These are phyloP conservation scores for Ganoderma boninense DNA, from an alignment of 1,284 basidiomycete species.

Conservation along the genomic window DNA sequence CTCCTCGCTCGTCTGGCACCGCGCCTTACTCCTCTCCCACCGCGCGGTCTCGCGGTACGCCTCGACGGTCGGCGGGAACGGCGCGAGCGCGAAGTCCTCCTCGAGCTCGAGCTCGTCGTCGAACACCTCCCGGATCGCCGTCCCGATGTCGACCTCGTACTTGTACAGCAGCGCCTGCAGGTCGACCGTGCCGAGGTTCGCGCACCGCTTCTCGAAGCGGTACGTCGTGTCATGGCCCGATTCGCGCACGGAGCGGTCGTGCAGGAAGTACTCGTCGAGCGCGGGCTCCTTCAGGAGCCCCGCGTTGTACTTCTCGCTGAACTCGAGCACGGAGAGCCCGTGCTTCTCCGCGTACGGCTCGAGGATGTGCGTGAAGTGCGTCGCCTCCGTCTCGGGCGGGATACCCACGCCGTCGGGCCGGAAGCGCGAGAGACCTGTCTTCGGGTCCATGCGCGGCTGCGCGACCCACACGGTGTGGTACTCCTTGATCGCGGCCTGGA, in stretches of 20 bases:
- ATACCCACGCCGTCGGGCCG: conserved; percentile 96
- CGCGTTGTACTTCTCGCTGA: conserved; percentile 95
- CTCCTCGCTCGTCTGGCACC: conserved; percentile 79
- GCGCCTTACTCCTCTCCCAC: conserved; percentile 65
- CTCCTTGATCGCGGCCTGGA: conserved; percentile 97
- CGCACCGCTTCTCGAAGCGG: conserved; percentile 95
- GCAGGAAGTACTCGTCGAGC: conserved; percentile 97
- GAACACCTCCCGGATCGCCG: conserved; percentile 94
- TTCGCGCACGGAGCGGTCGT: conserved; percentile 95
- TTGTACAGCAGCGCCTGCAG: conserved; percentile 92
- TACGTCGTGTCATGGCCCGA: conserved; percentile 98
- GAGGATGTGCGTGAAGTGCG: conserved; percentile 97
- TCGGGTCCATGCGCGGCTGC: conserved; percentile 91
- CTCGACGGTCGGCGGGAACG: conserved; percentile 89
- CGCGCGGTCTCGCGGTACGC: conserved; percentile 70
- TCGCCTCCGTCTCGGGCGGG: conserved; percentile 97
- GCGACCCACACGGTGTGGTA: conserved; percentile 98
- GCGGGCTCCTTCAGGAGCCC: conserved; percentile 86
- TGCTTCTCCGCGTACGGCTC: conserved; percentile 95
- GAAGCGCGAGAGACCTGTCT: conserved; percentile 93
- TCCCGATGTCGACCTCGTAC: conserved; percentile 95
- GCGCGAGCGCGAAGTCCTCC: conserved; percentile 91
- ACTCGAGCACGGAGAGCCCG: conserved; percentile 96
- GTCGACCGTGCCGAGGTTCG: conserved; percentile 96
- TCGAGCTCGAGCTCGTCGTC: conserved; percentile 91